phyloP scores from a whole-genome alignment of 805 yeast genomes.

The Wickerhamomyces strasburgensis region DNA sequence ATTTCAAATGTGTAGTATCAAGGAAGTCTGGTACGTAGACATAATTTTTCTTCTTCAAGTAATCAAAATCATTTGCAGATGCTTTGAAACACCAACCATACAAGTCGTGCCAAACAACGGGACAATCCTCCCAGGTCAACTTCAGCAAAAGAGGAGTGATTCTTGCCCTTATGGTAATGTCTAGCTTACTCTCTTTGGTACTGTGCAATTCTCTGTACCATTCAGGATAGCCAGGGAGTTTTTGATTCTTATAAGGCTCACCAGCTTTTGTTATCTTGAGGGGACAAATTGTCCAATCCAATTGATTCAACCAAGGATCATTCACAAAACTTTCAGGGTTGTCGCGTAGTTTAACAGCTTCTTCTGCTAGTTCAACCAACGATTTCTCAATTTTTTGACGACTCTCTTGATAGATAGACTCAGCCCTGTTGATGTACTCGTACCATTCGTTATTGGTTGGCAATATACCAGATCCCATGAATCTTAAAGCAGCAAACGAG shows the following conservation, averaged over 20 bases:
- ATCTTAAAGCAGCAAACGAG: constrained; percentile 80
- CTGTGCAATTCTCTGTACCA: constrained; percentile 74
- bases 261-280: constrained; percentile 63
- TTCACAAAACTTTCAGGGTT: constrained; percentile 36
- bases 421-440: constrained; percentile 64
- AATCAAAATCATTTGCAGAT: constrained; percentile 26
- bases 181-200: constrained; percentile 38
- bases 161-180: constrained; percentile 67
- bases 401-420: constrained; percentile 56
- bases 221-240: constrained; percentile 84
- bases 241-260: constrained; percentile 64
- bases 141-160: constrained; percentile 70
- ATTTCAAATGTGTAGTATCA: constrained; percentile 1
- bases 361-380: constrained; percentile 54
- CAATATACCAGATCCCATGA: constrained; percentile 65
- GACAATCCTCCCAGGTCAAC: constrained; percentile 80
- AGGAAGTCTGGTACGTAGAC: constrained; percentile 13
- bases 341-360: constrained; percentile 44
- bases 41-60: constrained; percentile 33
- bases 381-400: constrained; percentile 51
- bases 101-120: constrained; percentile 72
- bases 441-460: constrained; percentile 79
- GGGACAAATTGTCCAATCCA: constrained; percentile 78
- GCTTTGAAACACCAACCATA: constrained; percentile 89
- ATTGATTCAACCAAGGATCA: constrained; percentile 89